phyloP scores from a whole-genome alignment of 2,329 filamentous ascomycete genomes.

The Colletotrichum sp. region DNA sequence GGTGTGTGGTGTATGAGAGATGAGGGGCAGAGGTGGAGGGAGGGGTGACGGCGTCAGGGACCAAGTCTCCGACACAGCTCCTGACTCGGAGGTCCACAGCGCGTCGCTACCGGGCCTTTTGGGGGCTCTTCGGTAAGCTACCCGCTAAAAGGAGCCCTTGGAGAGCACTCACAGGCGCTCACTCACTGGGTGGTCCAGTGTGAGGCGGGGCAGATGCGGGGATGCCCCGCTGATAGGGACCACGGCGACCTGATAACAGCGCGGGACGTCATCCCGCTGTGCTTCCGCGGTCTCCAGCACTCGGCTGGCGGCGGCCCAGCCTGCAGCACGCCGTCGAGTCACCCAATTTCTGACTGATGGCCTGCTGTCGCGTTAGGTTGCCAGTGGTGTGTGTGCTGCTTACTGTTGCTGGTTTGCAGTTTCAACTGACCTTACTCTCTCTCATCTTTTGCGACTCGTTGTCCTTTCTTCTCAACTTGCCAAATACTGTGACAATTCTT shows the following conservation, averaged over 20 bases:
- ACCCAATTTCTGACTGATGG: background rate
- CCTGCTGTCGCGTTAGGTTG: background rate
- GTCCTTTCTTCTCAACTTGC: background rate
- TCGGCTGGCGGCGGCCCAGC: conserved; percentile 20
- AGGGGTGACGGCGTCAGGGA: background rate
- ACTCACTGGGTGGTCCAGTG: background rate
- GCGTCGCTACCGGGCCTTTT: background rate
- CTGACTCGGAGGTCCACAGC: background rate
- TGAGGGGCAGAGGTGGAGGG: background rate
- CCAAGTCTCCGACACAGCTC: background rate
- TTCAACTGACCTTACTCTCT: background rate
- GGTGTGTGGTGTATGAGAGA: background rate
- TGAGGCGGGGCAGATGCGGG: background rate
- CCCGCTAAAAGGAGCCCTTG: background rate
- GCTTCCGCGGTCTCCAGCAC: conserved; percentile 11
- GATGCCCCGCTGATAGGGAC: conserved; percentile 1
- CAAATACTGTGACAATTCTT: background rate
- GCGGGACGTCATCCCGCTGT: conserved; percentile 13
- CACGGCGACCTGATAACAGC: background rate
- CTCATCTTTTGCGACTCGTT: background rate
- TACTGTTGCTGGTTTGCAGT: background rate
- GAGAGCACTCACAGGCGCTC: background rate
- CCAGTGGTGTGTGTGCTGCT: background rate
- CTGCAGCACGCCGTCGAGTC: background rate
- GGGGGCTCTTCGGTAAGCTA: background rate